Evolutionary conservation across 2,329 filamentous ascomycete genomes (phyloP).

Genomic region (Phaeoacremonium minimum): DNA sequence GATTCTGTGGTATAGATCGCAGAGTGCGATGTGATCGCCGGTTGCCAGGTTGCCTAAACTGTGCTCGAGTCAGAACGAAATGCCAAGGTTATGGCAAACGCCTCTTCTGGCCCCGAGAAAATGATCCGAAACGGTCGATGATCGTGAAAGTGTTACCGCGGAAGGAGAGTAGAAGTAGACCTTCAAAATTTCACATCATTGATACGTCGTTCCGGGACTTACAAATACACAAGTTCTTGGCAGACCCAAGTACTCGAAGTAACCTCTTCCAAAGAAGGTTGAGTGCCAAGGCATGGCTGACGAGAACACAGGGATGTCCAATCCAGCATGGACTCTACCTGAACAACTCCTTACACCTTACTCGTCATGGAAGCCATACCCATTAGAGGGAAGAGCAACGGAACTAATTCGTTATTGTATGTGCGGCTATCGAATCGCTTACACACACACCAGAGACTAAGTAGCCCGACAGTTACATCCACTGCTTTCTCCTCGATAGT

Average conservation of each 20-base stretch:
- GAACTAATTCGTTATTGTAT: not conserved
- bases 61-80: not conserved
- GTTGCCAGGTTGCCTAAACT: not conserved
- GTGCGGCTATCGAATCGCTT: not conserved
- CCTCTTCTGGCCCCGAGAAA: not conserved
- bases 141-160: not conserved
- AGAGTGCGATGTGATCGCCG: not conserved
- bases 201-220: not conserved
- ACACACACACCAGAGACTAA: not conserved
- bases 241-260: not conserved
- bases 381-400: not conserved
- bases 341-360: not conserved
- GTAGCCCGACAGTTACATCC: not conserved
- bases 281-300: not conserved
- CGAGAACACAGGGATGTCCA: not conserved
- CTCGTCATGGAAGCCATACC: not conserved
- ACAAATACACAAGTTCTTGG: not conserved
- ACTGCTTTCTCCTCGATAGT: not conserved
- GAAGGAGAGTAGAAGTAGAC: not conserved
- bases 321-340: not conserved
- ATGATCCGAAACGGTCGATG: not conserved
- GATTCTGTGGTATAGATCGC: not conserved
- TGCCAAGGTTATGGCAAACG: not conserved
- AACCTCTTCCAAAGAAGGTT: not conserved
- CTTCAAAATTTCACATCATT: not conserved